These are phyloP conservation scores for Botryotinia narcissicola DNA, from an alignment of 2,329 filamentous ascomycete genomes.

Conservation along the genomic window DNA sequence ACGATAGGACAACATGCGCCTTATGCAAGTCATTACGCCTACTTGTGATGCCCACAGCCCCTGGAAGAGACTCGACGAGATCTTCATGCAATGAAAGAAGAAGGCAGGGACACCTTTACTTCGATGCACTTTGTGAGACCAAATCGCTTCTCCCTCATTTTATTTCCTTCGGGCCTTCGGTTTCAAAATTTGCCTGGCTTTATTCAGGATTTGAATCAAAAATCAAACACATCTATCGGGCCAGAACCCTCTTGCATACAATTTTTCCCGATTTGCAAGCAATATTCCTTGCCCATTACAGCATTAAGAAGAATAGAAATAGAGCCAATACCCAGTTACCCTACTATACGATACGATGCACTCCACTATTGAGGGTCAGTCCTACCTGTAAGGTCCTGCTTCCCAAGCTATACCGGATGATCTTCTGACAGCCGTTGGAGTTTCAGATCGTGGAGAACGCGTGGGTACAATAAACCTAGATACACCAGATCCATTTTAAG, in stretches of 20 bases:
- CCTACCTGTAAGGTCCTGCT: conserved; percentile 10
- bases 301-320: neutral
- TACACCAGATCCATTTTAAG: conserved; percentile 24
- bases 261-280: conserved; percentile 5
- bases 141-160: neutral
- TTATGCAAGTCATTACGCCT: conserved; percentile 27
- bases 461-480: conserved; percentile 28
- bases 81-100: conserved; percentile 20
- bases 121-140: conserved; percentile 11
- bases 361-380: conserved; percentile 13
- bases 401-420: conserved; percentile 20
- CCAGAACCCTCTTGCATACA: neutral
- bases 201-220: neutral
- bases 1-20: conserved; percentile 30
- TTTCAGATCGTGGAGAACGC: conserved; percentile 37
- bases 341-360: conserved; percentile 11
- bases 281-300: neutral
- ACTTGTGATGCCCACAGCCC: conserved; percentile 21
- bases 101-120: neutral
- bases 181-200: neutral
- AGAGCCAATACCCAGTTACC: neutral
- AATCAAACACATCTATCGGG: neutral
- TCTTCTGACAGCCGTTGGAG: conserved; percentile 32
- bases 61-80: conserved; percentile 32
- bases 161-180: neutral